Evolutionary conservation across 257 asterid genomes (phyloP), one percentile per base, ranked within the genome.

Genomic region (Solanum ossicruentum): DNA sequence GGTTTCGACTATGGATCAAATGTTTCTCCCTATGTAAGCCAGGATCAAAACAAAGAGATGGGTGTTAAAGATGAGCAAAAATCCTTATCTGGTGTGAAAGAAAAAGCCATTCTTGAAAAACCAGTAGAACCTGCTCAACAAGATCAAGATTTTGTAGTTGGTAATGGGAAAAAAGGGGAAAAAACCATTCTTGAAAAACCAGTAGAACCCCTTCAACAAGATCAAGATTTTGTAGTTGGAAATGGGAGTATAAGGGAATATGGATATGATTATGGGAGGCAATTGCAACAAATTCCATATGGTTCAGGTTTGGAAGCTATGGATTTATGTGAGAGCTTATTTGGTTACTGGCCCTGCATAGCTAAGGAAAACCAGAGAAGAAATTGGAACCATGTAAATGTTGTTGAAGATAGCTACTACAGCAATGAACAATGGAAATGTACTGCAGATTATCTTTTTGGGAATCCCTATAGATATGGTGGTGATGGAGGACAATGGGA

Each of bases 261-360:
- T 85, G 87, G 85, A 70, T 63, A 69, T 85, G 92, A 69, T 47
- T 86, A 60, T 83, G 88, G 86, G 32, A 84, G 15, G 78, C 87
- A 66, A 63, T 84, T 80, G 70, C 28, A 84, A 56, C 88, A 87
- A n/a, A 67, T 81, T 39, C 88, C 93, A 5, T 90, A 93, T 84
- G 98, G 99, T 54, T 91, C 95, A 36, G 99, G 98, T 57, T 91
- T 93, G 93, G 99, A 96, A 90, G 71, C 93, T 13, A 28, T 93
- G 86, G 98, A 94, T 77, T 26, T 96, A 10, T 94, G 99, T 89
- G 99, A 93, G 2, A 85, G 90, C 67, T 23, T 96, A 67, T 94
- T 96, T 85, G 99, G 99, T 80, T 87, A 96, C 58, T 96, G 99
- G 98, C 99, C 98, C 1, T 94, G 99, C 84, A 45, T 93, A 49